Base-by-base conservation (phyloP, 2,329 filamentous ascomycete species). In the Pezizomycotina sp. region DNA sequence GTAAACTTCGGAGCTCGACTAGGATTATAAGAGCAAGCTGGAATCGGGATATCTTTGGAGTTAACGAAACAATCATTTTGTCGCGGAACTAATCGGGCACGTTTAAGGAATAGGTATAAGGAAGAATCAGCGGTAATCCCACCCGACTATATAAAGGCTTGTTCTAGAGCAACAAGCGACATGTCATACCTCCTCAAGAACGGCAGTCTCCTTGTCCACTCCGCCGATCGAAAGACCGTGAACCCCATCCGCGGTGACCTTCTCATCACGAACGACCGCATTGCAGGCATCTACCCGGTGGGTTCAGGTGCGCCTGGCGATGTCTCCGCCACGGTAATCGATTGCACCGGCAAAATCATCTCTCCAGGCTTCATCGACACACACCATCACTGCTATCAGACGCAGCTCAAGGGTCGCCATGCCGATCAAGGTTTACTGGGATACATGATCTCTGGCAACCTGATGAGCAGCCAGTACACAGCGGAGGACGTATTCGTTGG, bases 401-500 rank as follows among this genome's bases (percentile, higher is more conserved):
- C 57, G 1, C 53, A 58, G 36, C 47, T 60, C 9, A 58, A 58
- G 37, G 56, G 56, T 2, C 48, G 54, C 10, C 55, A 58, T 52
- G 54, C 52, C 0, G 48, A 62, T 41, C 46, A 64, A 3, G 49
- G 53, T 2, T 45, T 65, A n/a, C 22, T 62, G 3, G 55, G 63
- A 15, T 65, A 64, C 41, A 51, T 61, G 49, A 44, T 53, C 4
- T 47, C 51, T 28, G 58, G 59, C 18, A 62, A 62, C 31, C 49
- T 57, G 18, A 49, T 54, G 16, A 52, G 51, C 12, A 52, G 49
- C 8, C 47, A 58, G 31, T 61, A 59, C 42, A 48, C 42, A 3
- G 48, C 58, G 2, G 52, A 60, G 2, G 65, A 68, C 37, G 49
- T 63, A 3, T 66, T 62, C 48, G 62, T 61, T 56, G 60, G 60